Conservation (phyloP, 2,329 filamentous ascomycete genomes). For the Scorias spongiosa region DNA sequence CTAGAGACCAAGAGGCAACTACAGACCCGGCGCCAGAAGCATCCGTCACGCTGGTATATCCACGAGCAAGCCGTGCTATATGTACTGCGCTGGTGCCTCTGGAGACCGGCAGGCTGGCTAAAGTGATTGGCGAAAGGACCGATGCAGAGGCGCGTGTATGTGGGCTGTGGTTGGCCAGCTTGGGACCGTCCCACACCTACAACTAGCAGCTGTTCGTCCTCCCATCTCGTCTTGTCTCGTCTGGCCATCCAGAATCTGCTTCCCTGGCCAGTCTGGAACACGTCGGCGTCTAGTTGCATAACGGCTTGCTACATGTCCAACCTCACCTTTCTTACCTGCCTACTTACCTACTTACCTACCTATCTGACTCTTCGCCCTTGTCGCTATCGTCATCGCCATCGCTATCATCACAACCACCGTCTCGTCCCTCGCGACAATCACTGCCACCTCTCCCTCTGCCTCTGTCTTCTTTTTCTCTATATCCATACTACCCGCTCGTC, state of each 20-base stretch:
- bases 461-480: background rate
- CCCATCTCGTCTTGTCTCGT: background rate
- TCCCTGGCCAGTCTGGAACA: background rate
- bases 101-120: no score
- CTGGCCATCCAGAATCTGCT: background rate
- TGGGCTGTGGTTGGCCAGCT: no score
- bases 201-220: background rate
- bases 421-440: background rate
- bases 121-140: no score
- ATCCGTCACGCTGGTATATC: no score
- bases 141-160: no score
- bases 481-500: slow-evolving; percentile 1
- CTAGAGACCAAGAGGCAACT: no score
- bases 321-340: no score
- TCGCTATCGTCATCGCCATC: background rate
- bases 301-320: background rate
- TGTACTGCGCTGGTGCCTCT: no score
- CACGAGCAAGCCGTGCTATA: no score
- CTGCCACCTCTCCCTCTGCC: background rate
- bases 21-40: no score
- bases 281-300: background rate
- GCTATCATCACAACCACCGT: background rate
- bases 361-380: background rate
- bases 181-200: no score
- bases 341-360: background rate